A percentile compares a stretch with the other conserved stretches of the same genome.
phyloP scores from a whole-genome alignment of 1,139 yeast genomes.

The Yamadazyma triangularis region DNA sequence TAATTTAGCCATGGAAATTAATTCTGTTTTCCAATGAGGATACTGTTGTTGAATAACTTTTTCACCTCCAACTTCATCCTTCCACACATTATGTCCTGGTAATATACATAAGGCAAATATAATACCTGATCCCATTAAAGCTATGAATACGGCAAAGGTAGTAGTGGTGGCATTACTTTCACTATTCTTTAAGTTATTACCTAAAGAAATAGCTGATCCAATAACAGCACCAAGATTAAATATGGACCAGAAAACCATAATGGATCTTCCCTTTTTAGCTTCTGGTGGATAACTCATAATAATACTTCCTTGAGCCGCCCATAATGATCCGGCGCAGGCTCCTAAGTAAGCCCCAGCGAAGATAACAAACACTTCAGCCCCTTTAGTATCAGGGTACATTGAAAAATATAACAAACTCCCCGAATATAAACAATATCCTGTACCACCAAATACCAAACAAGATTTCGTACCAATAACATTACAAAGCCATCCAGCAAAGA shows the following conservation, averaged over 20 bases:
- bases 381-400: constrained; percentile 17
- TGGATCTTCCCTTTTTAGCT: constrained; percentile 48
- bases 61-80: constrained; percentile 40
- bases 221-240: constrained; percentile 64
- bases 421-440: constrained; percentile 54
- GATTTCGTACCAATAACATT: constrained; percentile 48
- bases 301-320: constrained; percentile 62
- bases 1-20: constrained; percentile 35
- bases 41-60: constrained; percentile 40
- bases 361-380: constrained; percentile 45
- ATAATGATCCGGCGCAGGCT: constrained; percentile 45
- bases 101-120: constrained; percentile 40
- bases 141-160: constrained; percentile 55
- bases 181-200: constrained; percentile 39
- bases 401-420: constrained; percentile 49
- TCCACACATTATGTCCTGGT: constrained; percentile 47
- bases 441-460: constrained; percentile 49
- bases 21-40: constrained; percentile 47
- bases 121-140: constrained; percentile 49
- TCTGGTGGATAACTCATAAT: constrained; percentile 60
- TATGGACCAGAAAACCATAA: constrained; percentile 58
- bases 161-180: constrained; percentile 44
- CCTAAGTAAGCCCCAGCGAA: constrained; percentile 61
- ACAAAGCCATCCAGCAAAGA: constrained; percentile 57
- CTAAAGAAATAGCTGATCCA: constrained; percentile 56